phyloP scores from a whole-genome alignment of 176 grass and related monocot species.

The Phoenix roebelenii region DNA sequence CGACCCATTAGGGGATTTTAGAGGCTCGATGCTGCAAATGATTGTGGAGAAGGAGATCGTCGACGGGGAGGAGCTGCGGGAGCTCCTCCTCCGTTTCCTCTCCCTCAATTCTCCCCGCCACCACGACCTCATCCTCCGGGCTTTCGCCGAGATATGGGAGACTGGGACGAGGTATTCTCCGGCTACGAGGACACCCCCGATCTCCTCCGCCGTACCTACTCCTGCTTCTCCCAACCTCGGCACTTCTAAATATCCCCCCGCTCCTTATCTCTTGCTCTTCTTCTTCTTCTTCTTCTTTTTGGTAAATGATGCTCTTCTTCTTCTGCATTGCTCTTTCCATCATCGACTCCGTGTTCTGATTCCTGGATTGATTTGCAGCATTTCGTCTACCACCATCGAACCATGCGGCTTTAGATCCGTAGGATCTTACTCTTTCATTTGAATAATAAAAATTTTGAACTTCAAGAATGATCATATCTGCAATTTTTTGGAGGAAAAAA shows the following conservation, averaged over 20 bases:
- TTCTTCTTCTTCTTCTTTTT: no score
- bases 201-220: conserved; percentile 12
- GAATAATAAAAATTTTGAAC: no score
- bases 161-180: conserved; percentile 55
- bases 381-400: no score
- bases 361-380: no score
- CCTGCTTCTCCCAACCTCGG: background rate
- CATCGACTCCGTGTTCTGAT: no score
- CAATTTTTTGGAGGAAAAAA: no score
- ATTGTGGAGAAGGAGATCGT: conserved; percentile 68
- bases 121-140: conserved; percentile 25
- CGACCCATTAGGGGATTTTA: conserved; percentile 61
- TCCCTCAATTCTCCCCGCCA: conserved; percentile 61
- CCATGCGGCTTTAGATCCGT: no score
- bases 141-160: conserved; percentile 76
- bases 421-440: no score
- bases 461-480: no score
- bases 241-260: background rate
- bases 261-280: no score
- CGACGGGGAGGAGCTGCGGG: conserved; percentile 43
- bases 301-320: no score
- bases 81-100: conserved; percentile 70
- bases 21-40: conserved; percentile 74
- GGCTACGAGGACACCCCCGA: background rate
- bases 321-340: no score